Conservation (phyloP, 805 yeast species). For the Saccharomycopsis fibuligera region DNA sequence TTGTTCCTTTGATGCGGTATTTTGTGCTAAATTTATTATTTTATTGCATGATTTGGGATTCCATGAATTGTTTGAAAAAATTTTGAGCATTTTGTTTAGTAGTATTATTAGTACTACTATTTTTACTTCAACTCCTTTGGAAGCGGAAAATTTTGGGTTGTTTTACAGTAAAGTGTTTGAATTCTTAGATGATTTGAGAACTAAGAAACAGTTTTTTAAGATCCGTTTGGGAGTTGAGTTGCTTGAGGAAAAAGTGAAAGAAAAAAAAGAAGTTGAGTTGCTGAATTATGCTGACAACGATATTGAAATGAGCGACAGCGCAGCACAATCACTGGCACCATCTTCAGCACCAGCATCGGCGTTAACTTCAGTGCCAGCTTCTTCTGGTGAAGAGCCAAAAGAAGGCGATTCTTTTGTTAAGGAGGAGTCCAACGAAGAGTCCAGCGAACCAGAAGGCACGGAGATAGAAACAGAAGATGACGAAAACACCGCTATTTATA, state of each 20-base stretch:
- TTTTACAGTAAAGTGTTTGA: conserved; percentile 55
- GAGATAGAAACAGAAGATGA: neutral
- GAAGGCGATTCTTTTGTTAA: too few relatives aligned
- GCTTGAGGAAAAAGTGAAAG: neutral
- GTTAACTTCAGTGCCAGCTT: too few relatives aligned
- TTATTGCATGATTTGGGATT: conserved; percentile 38
- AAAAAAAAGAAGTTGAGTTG: conserved; percentile 16
- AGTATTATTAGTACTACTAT: conserved; percentile 48
- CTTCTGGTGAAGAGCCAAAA: too few relatives aligned
- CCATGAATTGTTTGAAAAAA: conserved; percentile 33
- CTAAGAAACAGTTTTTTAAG: conserved; percentile 9
- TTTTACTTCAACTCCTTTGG: conserved; percentile 64
- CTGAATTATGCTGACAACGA: too few relatives aligned
- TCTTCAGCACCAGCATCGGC: too few relatives aligned
- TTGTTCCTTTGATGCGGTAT: conserved; percentile 80
- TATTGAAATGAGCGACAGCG: too few relatives aligned
- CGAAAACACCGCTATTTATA: neutral
- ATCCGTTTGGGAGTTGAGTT: conserved; percentile 21
- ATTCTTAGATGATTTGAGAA: conserved; percentile 42
- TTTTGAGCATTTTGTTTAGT: conserved; percentile 43
- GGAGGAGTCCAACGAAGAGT: neutral
- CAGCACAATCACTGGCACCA: neutral
- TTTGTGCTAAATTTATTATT: conserved; percentile 53
- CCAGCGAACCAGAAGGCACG: neutral
- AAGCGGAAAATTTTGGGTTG: conserved; percentile 77